Base-by-base conservation (phyloP, 1,284 basidiomycete species). In the Ganoderma lingzhi region DNA sequence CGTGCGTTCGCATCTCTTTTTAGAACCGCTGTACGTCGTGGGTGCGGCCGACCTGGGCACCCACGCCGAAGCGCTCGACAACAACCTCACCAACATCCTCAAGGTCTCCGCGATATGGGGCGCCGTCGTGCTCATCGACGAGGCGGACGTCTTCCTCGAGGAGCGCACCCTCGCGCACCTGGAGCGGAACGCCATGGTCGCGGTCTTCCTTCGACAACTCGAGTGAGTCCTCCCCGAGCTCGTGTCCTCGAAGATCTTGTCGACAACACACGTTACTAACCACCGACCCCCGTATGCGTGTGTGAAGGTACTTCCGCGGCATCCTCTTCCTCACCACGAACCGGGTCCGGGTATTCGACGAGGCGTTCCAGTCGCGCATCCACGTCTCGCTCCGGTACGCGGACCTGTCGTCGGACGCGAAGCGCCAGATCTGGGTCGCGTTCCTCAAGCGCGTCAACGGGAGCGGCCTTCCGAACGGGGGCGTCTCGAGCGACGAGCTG, bases 281-380 rank as follows among this genome's bases (percentile, higher is more conserved):
- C 30, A 35, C 55, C 35, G n/a, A n/a, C 60, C 56, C 60, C 56
- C 48, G 10, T 37, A 28, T 37, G 6, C 42, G n/a, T 39, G n/a
- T 39, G 17, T 6, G 10, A 68, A 89, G 90, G 73, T 90, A 90
- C 77, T 89, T 90, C 81, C 85, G 85, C 48, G 88, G 88, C 3
- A 87, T 90, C 73, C 83, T 91, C 48, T 90, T 92, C 82, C 81
- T 92, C 55, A 91, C 90, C 17, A 91, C 89, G 9, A 91, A 91
- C 75, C 85, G 90, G 35, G 87, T 91, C 28, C 85, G 86, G 68
- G 84, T 87, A 4, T 90, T 91, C 76, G 90, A 91, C 76, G 87
- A 89, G 74, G 90, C 90, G 4, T 91, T 91, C 84, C 84, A 89
- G 68, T 90, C 88, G 17, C 87, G 89, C 61, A 89, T 90, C 71